phyloP scores from a whole-genome alignment of 768 basidiomycete species.

The Tricholoma hemisulphureum region DNA sequence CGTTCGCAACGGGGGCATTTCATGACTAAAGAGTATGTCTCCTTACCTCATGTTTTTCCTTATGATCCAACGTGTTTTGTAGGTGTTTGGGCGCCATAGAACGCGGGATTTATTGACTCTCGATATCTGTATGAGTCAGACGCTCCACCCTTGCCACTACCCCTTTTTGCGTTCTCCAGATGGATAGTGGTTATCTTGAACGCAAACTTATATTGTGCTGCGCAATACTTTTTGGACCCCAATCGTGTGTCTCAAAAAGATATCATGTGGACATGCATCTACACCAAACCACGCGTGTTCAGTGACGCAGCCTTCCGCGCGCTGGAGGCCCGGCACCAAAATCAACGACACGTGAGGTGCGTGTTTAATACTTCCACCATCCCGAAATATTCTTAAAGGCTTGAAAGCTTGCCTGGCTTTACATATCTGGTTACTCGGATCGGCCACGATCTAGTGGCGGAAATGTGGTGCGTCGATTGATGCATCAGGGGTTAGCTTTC shows the following conservation, averaged over 20 bases:
- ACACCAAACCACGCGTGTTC: neutral
- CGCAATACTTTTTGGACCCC: neutral
- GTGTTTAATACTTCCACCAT: neutral
- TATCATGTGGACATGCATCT: neutral
- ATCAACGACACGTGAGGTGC: neutral
- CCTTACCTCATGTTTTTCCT: neutral
- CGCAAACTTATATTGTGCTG: neutral
- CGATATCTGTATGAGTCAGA: neutral
- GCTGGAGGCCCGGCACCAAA: neutral
- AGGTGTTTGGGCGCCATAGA: neutral
- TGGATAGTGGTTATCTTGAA: neutral
- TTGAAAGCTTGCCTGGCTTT: neutral
- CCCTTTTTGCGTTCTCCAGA: neutral
- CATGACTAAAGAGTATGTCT: neutral
- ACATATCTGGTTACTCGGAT: conserved; percentile 6
- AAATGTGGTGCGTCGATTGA: conserved; percentile 4
- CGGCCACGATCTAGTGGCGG: conserved; percentile 7
- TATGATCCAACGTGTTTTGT: neutral
- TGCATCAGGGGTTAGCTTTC: conserved; percentile 5
- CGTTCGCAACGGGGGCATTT: neutral
- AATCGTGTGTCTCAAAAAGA: neutral
- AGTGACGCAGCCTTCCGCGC: neutral
- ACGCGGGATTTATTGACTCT: neutral
- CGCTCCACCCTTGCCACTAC: neutral
- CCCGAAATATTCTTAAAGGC: neutral